phyloP scores from a whole-genome alignment of 257 asterid genomes.

The Plantago major region DNA sequence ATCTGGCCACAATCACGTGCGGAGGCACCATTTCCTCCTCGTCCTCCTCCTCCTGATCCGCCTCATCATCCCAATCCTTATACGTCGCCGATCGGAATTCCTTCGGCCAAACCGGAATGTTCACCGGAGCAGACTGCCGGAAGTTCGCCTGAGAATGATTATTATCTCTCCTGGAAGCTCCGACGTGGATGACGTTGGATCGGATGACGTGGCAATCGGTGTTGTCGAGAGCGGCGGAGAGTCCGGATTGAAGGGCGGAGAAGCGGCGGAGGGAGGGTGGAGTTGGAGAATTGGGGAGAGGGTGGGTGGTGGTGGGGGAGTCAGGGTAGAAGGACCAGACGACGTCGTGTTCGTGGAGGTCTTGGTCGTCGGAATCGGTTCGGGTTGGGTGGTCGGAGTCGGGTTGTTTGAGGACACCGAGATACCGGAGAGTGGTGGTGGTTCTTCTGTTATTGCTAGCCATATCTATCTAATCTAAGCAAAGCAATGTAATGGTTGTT shows the following conservation, averaged over 20 bases:
- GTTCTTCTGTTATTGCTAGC: constrained; percentile 30
- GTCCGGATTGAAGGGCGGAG: constrained; percentile 48
- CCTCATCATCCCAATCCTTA: constrained; percentile 25
- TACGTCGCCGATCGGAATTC: neutral
- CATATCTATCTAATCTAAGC: constrained; percentile 26
- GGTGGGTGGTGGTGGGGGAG: constrained; percentile 30
- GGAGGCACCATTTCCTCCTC: constrained; percentile 82
- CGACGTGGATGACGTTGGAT: constrained; percentile 37
- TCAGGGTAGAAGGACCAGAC: constrained; percentile 58
- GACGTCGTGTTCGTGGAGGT: constrained; percentile 81
- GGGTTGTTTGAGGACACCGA: constrained; percentile 37
- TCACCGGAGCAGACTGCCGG: constrained; percentile 83
- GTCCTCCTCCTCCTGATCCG: constrained; percentile 16
- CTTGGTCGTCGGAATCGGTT: constrained; percentile 27
- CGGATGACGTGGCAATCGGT: constrained; percentile 41
- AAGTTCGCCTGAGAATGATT: constrained; percentile 21
- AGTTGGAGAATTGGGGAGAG: constrained; percentile 29
- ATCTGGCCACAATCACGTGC: constrained; percentile 83
- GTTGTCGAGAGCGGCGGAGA: constrained; percentile 58
- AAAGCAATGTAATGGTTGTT: no score
- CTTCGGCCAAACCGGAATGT: constrained; percentile 68
- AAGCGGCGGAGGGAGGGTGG: constrained; percentile 26
- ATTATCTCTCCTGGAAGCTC: neutral
- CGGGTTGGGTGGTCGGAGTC: constrained; percentile 26
- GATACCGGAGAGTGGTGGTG: constrained; percentile 45